These are phyloP conservation scores for Trametes sp. DNA, from an alignment of 1,284 basidiomycete genomes.

Conservation along the genomic window DNA sequence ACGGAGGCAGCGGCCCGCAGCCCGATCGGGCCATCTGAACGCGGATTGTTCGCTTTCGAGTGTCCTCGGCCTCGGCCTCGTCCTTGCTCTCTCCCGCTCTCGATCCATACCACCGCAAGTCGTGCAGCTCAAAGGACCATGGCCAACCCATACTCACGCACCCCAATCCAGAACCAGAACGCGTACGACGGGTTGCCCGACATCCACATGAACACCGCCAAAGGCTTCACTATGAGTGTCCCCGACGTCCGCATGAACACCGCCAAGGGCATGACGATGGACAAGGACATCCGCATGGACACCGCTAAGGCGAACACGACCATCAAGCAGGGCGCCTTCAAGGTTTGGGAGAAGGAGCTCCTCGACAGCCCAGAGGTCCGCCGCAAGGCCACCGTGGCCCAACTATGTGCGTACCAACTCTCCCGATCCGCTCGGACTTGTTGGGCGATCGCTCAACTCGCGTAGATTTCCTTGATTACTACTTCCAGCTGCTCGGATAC, in stretches of 20 bases:
- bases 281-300: constrained; percentile 72
- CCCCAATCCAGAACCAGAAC: constrained; percentile 15
- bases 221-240: constrained; percentile 53
- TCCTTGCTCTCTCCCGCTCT: not conserved
- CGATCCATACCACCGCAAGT: not conserved
- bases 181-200: constrained; percentile 46
- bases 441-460: not conserved
- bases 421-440: not conserved
- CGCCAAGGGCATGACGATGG: constrained; percentile 57
- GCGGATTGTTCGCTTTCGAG: not conserved
- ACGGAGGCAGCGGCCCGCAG: not conserved
- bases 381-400: constrained; percentile 94
- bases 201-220: constrained; percentile 78
- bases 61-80: not conserved
- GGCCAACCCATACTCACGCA: constrained; percentile 9
- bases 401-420: constrained; percentile 75
- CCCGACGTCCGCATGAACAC: constrained; percentile 74
- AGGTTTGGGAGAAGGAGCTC: constrained; percentile 86
- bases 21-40: not conserved
- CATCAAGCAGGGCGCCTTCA: constrained; percentile 60
- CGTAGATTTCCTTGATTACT: constrained; percentile 94
- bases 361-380: constrained; percentile 86
- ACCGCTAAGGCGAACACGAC: constrained; percentile 65
- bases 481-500: constrained; percentile 92
- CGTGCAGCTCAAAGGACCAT: not conserved